Evolutionary conservation across 352 stramenopile species (phyloP), one percentile per base, ranked within the genome.

Genomic region (Phytophthora podocarpi): DNA sequence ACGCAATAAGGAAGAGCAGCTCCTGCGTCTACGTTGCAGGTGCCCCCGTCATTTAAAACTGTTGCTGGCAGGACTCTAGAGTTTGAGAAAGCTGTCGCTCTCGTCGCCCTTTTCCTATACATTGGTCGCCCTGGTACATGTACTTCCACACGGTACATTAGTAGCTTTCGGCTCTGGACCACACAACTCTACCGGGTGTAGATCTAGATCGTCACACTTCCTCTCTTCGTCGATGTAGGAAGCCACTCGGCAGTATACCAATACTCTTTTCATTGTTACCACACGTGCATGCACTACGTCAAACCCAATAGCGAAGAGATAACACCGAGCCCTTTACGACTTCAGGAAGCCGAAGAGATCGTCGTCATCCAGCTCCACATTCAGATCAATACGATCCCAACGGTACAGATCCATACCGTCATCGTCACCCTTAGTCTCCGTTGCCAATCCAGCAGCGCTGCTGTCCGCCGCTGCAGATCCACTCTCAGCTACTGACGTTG

Each of bases 311-410:
- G 31, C 26, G 40, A 51, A 63, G 20, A 45, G 18, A 40, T 6
- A 21, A n/a, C n/a, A n/a, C n/a, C n/a, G n/a, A n/a, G 8, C 27
- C 10, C 20, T 18, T 71, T 82, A 91, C 45, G 86, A 87, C 66
- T 91, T 91, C 26, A 96, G 53, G 72, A 96, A 96, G 28, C 83
- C 77, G 47, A 96, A 96, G 13, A 96, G 71, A 62, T 96, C 87
- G 56, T 93, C 82, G 46, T 94, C 87, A 68, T 89, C 82, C 54
- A 96, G 70, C 56, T 76, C 82, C 60, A 93, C 85, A 58, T 94
- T 89, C 32, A 93, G 65, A 59, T 93, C 81, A 59, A 95, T 89
- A 50, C 81, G 76, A 53, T 93, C 82, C 84, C 84, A 93, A 20
- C 78, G 81, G 52, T 90, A 91, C 23, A 86, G 64, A 74, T 93